Evolutionary conservation across 495 filamentous ascomycete genomes (phyloP), one percentile per base, ranked within the genome.

Genomic region (Penicillium maclennaniae): DNA sequence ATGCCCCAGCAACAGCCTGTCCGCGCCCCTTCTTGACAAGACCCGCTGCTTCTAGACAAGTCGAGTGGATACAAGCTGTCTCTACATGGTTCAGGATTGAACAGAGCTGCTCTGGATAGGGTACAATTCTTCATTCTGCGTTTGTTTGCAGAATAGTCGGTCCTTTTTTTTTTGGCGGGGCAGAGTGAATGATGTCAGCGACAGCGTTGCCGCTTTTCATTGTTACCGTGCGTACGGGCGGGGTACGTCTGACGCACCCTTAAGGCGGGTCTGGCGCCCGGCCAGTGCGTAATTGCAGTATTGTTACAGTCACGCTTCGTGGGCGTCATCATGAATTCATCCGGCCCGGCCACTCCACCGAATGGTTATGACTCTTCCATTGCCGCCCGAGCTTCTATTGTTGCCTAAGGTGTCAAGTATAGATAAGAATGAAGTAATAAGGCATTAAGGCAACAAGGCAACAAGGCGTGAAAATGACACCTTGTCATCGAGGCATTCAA

Each of bases 1-100:
- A 66, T 59, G 54, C 50, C 58, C 61, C 56, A 67, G 54, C 63
- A 65, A 67, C 56, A 55, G 52, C 46, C 12, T 43, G 47, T 46
- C 28, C 37, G 50, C 21, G 40, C 19, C 20, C 53, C 31, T 59
- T 55, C 53, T 37, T 41, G 48, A 45, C 52, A 15, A 15, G n/a
- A 20, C 53, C 48, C 34, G 52, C 15, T 21, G 28, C 31, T 66
- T 69, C 57, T 45, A 62, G 61, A 55, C 25, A 20, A 36, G 42
- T 39, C 58, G 12, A 54, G 55, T 54, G 53, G 57, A 31, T 28
- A 25, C 47, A 9, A 25, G 4, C 17, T n/a, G 41, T 21, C 40
- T 40, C 52, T 54, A 46, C 36, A 23, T 36, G 20, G 36, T 59
- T 36, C 55, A 46, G 37, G 37, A 54, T 41, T 20, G 8, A 49